These are phyloP conservation scores for Chlamydomonas eustigma DNA, from an alignment of 139 green algal species.

Conservation along the genomic window DNA sequence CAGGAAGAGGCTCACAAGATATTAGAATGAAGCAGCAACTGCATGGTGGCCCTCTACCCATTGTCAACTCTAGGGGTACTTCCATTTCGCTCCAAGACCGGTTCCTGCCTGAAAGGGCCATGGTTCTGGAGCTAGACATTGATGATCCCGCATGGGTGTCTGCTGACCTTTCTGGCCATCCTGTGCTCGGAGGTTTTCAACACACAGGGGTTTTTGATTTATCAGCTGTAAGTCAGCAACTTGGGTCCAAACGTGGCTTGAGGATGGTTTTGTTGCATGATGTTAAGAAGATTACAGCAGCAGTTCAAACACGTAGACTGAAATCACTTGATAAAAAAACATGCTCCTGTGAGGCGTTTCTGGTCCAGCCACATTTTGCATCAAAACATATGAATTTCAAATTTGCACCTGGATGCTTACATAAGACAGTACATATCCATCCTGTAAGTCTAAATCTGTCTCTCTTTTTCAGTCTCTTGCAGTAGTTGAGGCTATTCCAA, in stretches of 20 bases:
- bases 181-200: background rate
- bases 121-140: background rate
- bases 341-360: no score
- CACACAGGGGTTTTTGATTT: no score
- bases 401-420: no score
- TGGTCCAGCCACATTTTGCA: no score
- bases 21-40: background rate
- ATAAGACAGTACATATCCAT: no score
- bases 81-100: no score
- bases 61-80: no score
- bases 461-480: background rate
- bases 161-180: background rate
- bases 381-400: no score
- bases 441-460: no score
- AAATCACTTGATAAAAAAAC: background rate
- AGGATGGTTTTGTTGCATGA: no score
- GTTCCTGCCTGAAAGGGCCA: background rate
- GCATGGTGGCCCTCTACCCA: background rate
- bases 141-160: background rate
- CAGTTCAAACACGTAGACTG: background rate
- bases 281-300: background rate
- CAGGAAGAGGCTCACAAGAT: background rate
- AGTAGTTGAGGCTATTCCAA: background rate
- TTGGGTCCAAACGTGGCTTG: no score
- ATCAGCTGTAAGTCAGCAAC: no score